Base-by-base conservation (phyloP, 2,329 filamentous ascomycete genomes). In the Botrytis byssoidea region DNA sequence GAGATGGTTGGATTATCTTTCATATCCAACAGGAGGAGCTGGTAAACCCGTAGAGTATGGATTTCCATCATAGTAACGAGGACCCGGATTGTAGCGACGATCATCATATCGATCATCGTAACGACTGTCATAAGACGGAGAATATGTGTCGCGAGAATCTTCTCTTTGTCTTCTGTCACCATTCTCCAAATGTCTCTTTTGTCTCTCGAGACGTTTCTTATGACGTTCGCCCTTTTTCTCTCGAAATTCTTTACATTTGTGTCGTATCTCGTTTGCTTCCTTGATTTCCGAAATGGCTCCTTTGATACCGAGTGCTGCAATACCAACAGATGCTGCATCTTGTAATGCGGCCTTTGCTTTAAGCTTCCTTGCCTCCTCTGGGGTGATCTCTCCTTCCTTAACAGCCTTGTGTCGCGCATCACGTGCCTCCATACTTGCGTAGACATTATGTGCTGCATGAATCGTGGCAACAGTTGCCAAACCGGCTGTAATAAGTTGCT, bases 391-490 rank as follows among this genome's bases (percentile, higher is more conserved):
- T 65, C 90, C 90, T 76, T 91, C 87, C 44, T 85, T 83, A n/a
- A 92, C 85, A 71, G 88, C 83, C 78, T 87, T 85, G 79, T 86
- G 85, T 67, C 90, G 85, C 77, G 89, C 86, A 76, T 91, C 87
- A 73, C 89, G 87, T 74, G 89, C 89, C 77, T 90, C 88, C 83
- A 91, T 86, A 78, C 87, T 88, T 76, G 86, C 85, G 82, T 91
- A 90, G 72, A 92, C 85, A 75, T 86, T 87, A 80, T 92, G 89
- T 22, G 88, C 90, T 37, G 90, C 90, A 82, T 92, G 90, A 75
- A 92, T 91, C 42, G 90, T 92, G 55, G 90, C 90, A 74, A 92
- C 87, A 73, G 89, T 90, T 71, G 90, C 90, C 74, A 92, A 83
- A 76, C 90, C 89, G 72, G 89, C 88, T 77, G 89, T 91, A 76